Percentiles rank a stretch among this genome's conserved stretches.
Evolutionary conservation across 495 filamentous ascomycete species (phyloP).

Genomic region (Aspergillus incahuasiensis): DNA sequence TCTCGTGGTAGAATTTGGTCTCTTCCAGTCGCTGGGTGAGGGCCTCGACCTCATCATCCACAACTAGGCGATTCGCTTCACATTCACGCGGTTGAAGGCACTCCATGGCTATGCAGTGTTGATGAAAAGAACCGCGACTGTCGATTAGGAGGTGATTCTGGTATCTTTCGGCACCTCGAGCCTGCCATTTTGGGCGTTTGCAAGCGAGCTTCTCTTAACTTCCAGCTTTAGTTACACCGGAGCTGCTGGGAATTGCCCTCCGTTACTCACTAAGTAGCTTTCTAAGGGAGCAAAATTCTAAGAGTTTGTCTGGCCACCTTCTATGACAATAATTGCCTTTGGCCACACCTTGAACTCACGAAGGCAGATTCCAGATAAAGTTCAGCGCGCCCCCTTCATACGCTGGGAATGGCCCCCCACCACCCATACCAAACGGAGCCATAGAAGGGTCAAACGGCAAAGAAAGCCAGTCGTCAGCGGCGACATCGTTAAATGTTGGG

Average conservation of each 20-base stretch:
- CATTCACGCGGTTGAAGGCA: neutral
- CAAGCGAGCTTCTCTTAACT: no score
- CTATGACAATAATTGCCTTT: neutral
- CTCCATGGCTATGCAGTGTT: neutral
- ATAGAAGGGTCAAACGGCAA: constrained; percentile 51
- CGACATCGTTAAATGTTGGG: constrained; percentile 33
- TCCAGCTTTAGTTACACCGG: no score
- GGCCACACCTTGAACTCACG: constrained; percentile 13
- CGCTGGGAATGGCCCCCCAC: constrained; percentile 42
- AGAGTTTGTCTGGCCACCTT: neutral
- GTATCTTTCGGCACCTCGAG: neutral
- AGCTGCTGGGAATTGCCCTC: no score
- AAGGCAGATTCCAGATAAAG: constrained; percentile 50
- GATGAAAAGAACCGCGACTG: neutral
- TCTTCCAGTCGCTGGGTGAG: neutral
- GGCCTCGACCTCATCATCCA: constrained; percentile 1
- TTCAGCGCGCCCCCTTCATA: constrained; percentile 47
- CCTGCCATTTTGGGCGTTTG: neutral
- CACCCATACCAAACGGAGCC: constrained; percentile 48
- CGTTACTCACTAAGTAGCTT: no score
- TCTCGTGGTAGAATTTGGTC: neutral
- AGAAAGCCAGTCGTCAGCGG: constrained; percentile 49
- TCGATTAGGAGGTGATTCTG: neutral
- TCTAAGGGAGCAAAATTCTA: no score
- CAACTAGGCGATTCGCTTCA: neutral